Evolutionary conservation across 2,329 filamentous ascomycete species (phyloP).

Genomic region (Colletotrichum theobromicola): DNA sequence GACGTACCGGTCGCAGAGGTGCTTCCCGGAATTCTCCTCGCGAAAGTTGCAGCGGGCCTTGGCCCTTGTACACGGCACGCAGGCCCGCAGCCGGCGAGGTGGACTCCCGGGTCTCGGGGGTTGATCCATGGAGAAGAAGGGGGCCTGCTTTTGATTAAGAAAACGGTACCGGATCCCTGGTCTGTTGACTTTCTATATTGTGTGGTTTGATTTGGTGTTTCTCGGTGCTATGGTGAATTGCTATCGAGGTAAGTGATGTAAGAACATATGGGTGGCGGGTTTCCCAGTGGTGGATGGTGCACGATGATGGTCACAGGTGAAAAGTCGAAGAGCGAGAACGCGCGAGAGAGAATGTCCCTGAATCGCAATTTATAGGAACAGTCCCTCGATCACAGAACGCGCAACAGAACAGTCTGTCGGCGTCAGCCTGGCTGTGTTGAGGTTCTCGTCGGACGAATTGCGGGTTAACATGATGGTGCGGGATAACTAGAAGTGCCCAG

Average conservation of each 20-base stretch:
- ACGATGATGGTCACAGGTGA: neutral
- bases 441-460: neutral
- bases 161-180: neutral
- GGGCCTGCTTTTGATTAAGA: neutral
- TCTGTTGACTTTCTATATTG: neutral
- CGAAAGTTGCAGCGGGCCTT: constrained; percentile 21
- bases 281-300: neutral
- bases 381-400: neutral
- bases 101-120: constrained; percentile 7
- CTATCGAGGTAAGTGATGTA: neutral
- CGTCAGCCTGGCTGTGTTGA: neutral
- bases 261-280: neutral
- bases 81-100: constrained; percentile 22
- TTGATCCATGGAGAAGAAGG: constrained; percentile 15
- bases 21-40: constrained; percentile 12
- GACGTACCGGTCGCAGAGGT: constrained; percentile 18
- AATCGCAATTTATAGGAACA: neutral
- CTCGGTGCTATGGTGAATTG: neutral
- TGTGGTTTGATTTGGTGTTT: neutral
- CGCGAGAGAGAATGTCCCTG: neutral
- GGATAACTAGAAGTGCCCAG: neutral
- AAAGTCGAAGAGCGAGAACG: neutral
- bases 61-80: constrained; percentile 23
- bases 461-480: neutral
- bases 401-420: neutral